Conservation (phyloP, 2,329 filamentous ascomycete genomes). For the Septoria linicola region DNA sequence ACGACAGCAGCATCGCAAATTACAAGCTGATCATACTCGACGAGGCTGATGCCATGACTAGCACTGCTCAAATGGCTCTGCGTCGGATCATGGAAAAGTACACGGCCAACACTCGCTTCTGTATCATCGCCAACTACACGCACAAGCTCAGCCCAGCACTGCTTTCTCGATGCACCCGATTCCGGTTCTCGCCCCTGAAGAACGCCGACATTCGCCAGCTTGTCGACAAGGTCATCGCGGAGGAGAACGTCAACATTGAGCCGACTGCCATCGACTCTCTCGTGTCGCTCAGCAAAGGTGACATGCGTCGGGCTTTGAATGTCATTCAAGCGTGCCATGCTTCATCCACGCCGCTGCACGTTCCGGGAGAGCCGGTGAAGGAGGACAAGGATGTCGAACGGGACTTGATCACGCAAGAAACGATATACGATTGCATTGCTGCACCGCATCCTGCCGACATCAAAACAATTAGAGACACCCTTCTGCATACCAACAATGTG, state of each 20-base stretch:
- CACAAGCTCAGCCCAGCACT: constrained; percentile 95
- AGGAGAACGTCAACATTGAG: constrained; percentile 82
- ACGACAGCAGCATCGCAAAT: constrained; percentile 57
- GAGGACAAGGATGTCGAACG: constrained; percentile 63
- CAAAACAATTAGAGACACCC: constrained; percentile 74
- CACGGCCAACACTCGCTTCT: constrained; percentile 95
- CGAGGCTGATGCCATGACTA: constrained; percentile 99
- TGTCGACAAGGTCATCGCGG: constrained; percentile 84
- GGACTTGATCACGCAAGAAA: constrained; percentile 85
- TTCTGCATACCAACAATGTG: constrained; percentile 82
- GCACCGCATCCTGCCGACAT: constrained; percentile 90
- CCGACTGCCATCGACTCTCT: constrained; percentile 78
- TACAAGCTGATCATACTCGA: constrained; percentile 98
- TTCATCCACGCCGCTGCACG: constrained; percentile 66
- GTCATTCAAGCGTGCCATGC: constrained; percentile 96
- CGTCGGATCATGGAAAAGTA: constrained; percentile 99
- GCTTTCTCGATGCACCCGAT: constrained; percentile 88
- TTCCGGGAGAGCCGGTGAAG: constrained; percentile 48
- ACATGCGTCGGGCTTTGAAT: constrained; percentile 93
- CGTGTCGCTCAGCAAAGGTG: constrained; percentile 84
- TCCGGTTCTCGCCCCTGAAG: constrained; percentile 91
- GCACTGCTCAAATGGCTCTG: constrained; percentile 94
- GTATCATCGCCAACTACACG: constrained; percentile 98
- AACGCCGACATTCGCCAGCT: constrained; percentile 79
- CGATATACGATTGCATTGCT: constrained; percentile 96